Evolutionary conservation across 257 asterid genomes (phyloP).

Genomic region (Penstemon newberryi): DNA sequence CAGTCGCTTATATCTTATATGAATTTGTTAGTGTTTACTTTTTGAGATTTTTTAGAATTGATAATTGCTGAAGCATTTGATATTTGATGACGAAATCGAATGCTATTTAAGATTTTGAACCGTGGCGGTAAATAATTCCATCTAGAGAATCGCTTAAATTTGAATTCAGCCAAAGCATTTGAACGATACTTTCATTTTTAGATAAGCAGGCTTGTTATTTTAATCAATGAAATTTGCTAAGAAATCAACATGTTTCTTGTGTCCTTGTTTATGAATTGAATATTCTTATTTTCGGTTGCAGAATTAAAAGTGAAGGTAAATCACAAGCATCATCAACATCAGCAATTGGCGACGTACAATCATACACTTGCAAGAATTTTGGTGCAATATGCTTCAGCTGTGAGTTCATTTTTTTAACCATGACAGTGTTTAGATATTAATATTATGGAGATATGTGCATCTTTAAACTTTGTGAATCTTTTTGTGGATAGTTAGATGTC

Average conservation of each 20-base stretch:
- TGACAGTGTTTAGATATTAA: constrained; percentile 9
- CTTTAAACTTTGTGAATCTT: neutral
- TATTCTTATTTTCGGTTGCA: constrained; percentile 36
- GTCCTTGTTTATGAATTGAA: constrained; percentile 13
- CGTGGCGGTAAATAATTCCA: too few species aligned
- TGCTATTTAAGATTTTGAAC: neutral
- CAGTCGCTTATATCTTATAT: neutral
- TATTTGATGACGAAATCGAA: neutral
- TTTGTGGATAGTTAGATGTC: neutral
- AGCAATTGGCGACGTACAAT: constrained; percentile 47
- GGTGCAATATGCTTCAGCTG: constrained; percentile 97
- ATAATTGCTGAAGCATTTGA: constrained; percentile 1
- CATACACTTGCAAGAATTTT: constrained; percentile 77
- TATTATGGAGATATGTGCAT: neutral
- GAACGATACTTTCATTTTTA: neutral
- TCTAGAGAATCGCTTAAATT: too few species aligned
- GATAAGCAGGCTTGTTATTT: neutral
- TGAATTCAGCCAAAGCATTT: too few species aligned
- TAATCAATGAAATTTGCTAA: neutral
- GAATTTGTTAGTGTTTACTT: neutral
- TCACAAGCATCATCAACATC: constrained; percentile 44
- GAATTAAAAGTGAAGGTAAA: constrained; percentile 58
- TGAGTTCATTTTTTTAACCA: constrained; percentile 39
- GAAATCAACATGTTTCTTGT: neutral
- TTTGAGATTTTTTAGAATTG: neutral